These are phyloP conservation scores for Xylaria longipes DNA, from an alignment of 495 filamentous ascomycete species.

Conservation along the genomic window DNA sequence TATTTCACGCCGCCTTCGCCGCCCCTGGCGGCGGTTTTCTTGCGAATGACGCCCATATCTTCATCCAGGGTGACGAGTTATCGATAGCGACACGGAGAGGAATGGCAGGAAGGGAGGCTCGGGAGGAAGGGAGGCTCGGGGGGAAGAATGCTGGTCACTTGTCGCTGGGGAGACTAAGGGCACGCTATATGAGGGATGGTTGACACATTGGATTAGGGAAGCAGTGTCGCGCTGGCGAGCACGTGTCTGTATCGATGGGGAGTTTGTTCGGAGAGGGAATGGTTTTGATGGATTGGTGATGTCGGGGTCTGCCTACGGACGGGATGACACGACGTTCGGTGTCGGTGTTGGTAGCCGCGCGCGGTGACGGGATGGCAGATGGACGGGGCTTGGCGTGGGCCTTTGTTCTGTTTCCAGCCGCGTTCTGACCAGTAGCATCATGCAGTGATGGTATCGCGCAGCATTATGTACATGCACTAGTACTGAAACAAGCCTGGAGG, in stretches of 20 bases:
- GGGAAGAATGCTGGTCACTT: not conserved
- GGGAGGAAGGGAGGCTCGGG: not conserved
- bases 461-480: not conserved
- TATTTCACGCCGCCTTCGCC: constrained; percentile 94
- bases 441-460: not conserved
- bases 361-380: not conserved
- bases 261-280: not conserved
- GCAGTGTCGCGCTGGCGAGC: not conserved
- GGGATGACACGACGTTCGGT: constrained; percentile 8
- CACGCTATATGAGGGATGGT: not conserved
- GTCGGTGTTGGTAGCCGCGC: not conserved
- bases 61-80: constrained; percentile 32
- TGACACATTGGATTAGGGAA: not conserved
- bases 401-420: constrained; percentile 3
- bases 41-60: constrained; percentile 91
- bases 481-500: not conserved
- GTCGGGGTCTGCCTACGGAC: not conserved
- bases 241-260: not conserved
- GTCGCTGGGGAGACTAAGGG: not conserved
- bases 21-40: constrained; percentile 88
- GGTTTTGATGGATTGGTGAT: constrained; percentile 4
- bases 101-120: not conserved
- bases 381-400: not conserved
- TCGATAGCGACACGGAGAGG: not conserved
- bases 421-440: not conserved